Percentiles rank a stretch among this genome's conserved stretches.
Conservation (phyloP, 768 basidiomycete genomes). For the Rhodotorula sphaerocarpa region DNA sequence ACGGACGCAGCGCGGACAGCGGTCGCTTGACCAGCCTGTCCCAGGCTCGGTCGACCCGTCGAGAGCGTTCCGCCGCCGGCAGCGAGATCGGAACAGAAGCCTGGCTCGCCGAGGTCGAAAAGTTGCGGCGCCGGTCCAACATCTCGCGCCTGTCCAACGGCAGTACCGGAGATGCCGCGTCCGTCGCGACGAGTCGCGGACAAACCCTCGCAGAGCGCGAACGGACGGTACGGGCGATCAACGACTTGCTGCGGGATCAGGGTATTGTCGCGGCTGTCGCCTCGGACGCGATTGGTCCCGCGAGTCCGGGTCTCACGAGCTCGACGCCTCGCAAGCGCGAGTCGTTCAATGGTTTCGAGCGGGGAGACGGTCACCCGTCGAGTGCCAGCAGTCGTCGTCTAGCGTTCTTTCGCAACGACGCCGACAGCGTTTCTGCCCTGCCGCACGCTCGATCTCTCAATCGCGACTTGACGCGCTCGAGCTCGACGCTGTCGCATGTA, state of each 20-base stretch:
- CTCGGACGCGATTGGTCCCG: background rate
- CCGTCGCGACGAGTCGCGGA: background rate
- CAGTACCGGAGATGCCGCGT: conserved; percentile 12
- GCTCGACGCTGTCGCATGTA: background rate
- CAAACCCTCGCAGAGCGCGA: conserved; percentile 15
- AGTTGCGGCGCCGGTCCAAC: background rate
- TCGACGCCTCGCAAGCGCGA: conserved; percentile 13
- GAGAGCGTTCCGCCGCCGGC: background rate
- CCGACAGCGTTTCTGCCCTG: no score
- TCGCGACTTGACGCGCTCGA: background rate
- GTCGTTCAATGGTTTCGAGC: background rate
- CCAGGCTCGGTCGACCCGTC: background rate
- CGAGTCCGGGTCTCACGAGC: background rate
- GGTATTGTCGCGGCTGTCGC: conserved; percentile 3
- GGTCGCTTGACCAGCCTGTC: background rate
- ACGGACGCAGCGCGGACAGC: no score
- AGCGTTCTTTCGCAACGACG: no score
- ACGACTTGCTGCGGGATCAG: conserved; percentile 19
- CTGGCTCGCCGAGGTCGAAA: conserved; percentile 20
- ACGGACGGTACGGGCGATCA: conserved; percentile 27
- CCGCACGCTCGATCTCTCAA: no score
- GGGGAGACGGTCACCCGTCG: no score
- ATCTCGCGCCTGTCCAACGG: conserved; percentile 17
- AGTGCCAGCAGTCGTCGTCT: no score
- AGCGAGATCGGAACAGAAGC: conserved; percentile 7